Base-by-base conservation (phyloP, 306 rosid species). In the Lablab purpureus region DNA sequence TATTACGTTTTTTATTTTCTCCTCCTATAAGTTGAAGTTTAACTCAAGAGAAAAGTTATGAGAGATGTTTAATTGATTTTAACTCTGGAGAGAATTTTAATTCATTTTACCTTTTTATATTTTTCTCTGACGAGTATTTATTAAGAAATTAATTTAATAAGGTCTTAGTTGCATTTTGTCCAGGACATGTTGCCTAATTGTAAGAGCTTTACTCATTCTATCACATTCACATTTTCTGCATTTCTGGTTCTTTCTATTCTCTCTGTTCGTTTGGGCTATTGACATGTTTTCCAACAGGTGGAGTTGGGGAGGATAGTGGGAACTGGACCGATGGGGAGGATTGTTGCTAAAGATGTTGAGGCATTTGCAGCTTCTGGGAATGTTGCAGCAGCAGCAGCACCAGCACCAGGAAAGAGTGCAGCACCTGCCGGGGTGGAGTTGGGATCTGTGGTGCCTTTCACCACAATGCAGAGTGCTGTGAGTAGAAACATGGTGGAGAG, bases 391-490 rank as follows among this genome's bases (percentile, higher is more conserved):
- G 21, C 75, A 21, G 78, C 76, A 0, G 50, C 79, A 1, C 12
- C 75, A 0, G 81, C 21, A 22, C 46, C 67, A 3, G 71, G 51
- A 8, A 46, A 63, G 30, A 81, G 40, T 30, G 79, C 8, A 27
- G 74, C n/a, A 11, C 60, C 73, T 45, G 64, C 79, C 0, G 90
- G 86, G 12, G 77, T 95, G 63, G 96, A 90, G 78, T 82, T 93
- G 92, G 99, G 97, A 36, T 54, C 84, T 4, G 89, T 88, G 85
- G 98, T 93, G 83, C 98, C 98, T n/a, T 96, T 96, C 55, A 93
- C 97, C 0, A 90, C 97, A 73, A 96, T 96, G 99, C 99, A 96
- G 87, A 89, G 83, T 69, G 99, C 99, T 32, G 98, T 95, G 74
- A 90, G 97, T 79, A 84, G 95, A 84, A 95, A 95, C 79, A 95